A percentile compares a stretch with the other conserved stretches of the same genome.
Conservation (phyloP, 139 green algal species). For the Dunaliella sp. region DNA sequence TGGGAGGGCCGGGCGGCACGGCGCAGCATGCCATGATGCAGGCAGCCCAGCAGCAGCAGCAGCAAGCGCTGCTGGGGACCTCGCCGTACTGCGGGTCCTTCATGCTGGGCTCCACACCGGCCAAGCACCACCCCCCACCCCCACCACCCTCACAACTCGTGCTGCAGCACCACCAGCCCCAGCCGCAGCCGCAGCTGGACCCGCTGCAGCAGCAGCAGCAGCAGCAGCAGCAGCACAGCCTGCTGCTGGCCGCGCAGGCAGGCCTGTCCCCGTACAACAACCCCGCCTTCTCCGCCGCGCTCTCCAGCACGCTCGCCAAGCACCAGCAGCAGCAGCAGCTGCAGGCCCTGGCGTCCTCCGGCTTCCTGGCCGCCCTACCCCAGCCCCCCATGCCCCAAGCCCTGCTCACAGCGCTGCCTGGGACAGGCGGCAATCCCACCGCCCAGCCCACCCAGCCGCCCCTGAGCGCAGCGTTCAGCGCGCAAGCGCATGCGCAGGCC, state of each 20-base stretch:
- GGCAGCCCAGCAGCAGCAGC: background rate
- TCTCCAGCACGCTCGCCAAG: background rate
- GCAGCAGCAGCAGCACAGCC: background rate
- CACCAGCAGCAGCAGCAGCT: background rate
- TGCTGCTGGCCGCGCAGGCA: background rate
- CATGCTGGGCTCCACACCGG: background rate
- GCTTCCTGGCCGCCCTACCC: conserved; percentile 13
- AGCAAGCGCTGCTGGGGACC: background rate
- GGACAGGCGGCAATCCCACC: background rate
- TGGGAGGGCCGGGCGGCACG: background rate
- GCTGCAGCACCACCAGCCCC: background rate
- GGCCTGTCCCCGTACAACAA: background rate
- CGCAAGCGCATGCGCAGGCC: conserved; percentile 43
- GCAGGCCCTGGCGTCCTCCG: background rate
- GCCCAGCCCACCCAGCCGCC: background rate
- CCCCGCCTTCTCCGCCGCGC: conserved; percentile 7
- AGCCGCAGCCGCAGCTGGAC: conserved; percentile 6
- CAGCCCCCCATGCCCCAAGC: conserved; percentile 17
- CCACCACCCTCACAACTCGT: background rate
- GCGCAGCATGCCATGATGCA: background rate
- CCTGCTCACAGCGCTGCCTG: background rate
- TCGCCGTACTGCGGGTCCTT: conserved; percentile 2
- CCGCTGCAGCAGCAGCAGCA: background rate
- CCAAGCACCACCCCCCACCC: background rate
- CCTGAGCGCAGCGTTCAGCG: conserved; percentile 7